Base-by-base conservation (phyloP, 2,329 filamentous ascomycete species). In the Incumbomyces delicatus region DNA sequence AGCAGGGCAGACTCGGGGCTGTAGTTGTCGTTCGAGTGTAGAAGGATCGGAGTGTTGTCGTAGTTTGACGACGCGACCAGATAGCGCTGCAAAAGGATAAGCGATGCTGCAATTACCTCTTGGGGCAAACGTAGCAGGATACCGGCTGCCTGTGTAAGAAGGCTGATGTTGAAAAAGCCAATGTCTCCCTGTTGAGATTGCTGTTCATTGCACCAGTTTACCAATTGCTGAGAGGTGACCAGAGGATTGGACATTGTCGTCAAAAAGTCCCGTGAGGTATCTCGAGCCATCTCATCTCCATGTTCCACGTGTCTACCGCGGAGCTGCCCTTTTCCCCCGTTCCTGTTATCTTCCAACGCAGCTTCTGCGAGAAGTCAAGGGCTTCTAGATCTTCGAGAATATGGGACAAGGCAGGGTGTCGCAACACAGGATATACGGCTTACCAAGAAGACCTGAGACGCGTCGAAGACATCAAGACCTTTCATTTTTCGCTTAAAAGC, bases 121-220 rank as follows among this genome's bases (percentile, higher is more conserved):
- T 95, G 88, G 6, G 87, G 85, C 33, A 96, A 73, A 40, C 86
- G 79, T 2, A 98, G 75, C 14, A 96, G 76, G 42, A 94, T 75
- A 1, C 70, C 70, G 8, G 70, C 70, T 2, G 68, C 61, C 50
- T 72, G 69, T 1, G 69, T 73, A 20, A 73, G 62, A 47, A 66
- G 62, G 5, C 61, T 62, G 12, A 66, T 66, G 2, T 68, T 66
- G 53, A 66, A 72, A 34, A 68, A 66, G 6, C 60, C 57, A 51
- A 69, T 66, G 20, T 72, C 57, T 16, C 67, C 66, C 10, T 62
- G 38, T 14, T 29, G 16, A 20, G 31, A 32, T 30, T 44, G 31
- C 22, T 50, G 34, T 4, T 65, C 58, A 11, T 38, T 6, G 10
- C 22, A 22, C 14, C 14, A 37, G 16, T 2, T 34, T 10, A 66